Evolutionary conservation across 768 basidiomycete species (phyloP).

Genomic region (Hygrophorus russula): DNA sequence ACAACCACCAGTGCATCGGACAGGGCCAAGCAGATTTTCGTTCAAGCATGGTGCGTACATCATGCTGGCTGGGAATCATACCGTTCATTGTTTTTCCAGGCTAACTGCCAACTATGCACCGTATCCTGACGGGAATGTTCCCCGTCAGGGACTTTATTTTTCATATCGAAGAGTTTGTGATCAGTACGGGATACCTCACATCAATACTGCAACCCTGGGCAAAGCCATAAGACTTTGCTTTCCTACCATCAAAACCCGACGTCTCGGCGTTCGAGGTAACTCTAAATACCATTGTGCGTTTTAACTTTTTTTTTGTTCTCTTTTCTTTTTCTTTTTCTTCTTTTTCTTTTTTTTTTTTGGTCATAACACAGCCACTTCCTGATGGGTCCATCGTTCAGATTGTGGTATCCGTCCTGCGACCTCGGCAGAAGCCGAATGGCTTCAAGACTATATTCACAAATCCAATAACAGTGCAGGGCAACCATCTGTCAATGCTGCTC

Average conservation of each 20-base stretch:
- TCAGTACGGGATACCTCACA: conserved; percentile 86
- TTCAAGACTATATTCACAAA: conserved; percentile 86
- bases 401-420: conserved; percentile 91
- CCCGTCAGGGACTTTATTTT: conserved; percentile 88
- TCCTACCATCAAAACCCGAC: conserved; percentile 89
- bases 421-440: conserved; percentile 82
- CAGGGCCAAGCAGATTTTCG: conserved; percentile 85
- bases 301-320: conserved; percentile 23
- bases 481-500: conserved; percentile 63
- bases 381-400: conserved; percentile 38
- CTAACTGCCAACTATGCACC: conserved; percentile 83
- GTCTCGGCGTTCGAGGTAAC: conserved; percentile 86
- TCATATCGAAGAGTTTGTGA: conserved; percentile 87
- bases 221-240: conserved; percentile 92
- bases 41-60: conserved; percentile 72
- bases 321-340: conserved; percentile 22
- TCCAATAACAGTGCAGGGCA: conserved; percentile 81
- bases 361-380: conserved; percentile 20
- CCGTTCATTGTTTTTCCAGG: conserved; percentile 32
- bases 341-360: too few relatives aligned
- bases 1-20: conserved; percentile 89
- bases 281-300: conserved; percentile 89
- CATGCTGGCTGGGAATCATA: conserved; percentile 7
- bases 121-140: conserved; percentile 87
- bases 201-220: conserved; percentile 92